A percentile compares a stretch with the other conserved stretches of the same genome.
Conservation (phyloP, 768 basidiomycete species). For the Artomyces pyxidatus region DNA sequence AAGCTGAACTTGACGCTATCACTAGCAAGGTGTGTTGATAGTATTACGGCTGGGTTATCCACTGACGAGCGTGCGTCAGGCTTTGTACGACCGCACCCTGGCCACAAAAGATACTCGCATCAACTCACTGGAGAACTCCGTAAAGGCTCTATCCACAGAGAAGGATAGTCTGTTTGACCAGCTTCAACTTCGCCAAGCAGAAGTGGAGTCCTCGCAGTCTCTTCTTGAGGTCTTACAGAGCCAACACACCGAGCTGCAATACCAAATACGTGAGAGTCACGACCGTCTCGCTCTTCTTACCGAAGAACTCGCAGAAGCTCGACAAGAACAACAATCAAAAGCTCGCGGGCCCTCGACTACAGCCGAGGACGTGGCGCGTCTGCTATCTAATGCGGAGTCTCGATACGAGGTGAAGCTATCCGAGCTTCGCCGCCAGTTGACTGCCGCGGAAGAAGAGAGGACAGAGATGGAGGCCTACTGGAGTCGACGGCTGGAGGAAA, state of each 20-base stretch:
- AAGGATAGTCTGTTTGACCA: slow-evolving; percentile 81
- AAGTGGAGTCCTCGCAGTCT: slow-evolving; percentile 75
- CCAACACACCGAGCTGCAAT: slow-evolving; percentile 78
- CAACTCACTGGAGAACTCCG: slow-evolving; percentile 56
- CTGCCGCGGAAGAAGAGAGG: slow-evolving; percentile 69
- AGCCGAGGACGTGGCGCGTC: slow-evolving; percentile 57
- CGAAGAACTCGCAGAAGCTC: slow-evolving; percentile 61
- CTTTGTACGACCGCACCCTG: slow-evolving; percentile 60
- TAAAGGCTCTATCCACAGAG: slow-evolving; percentile 62
- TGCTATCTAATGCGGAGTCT: slow-evolving; percentile 65
- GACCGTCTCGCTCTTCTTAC: slow-evolving; percentile 65
- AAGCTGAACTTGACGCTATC: slow-evolving; percentile 71
- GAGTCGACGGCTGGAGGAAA: slow-evolving; percentile 76
- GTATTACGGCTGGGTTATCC: not conserved
- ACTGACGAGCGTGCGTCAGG: slow-evolving; percentile 33
- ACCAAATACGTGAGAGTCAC: slow-evolving; percentile 73
- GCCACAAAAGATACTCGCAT: slow-evolving; percentile 54
- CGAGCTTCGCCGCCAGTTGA: slow-evolving; percentile 60
- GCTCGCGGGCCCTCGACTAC: slow-evolving; percentile 41
- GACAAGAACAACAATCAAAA: slow-evolving; percentile 44
- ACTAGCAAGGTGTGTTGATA: slow-evolving; percentile 54
- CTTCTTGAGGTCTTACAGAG: slow-evolving; percentile 69
- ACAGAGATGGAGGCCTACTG: slow-evolving; percentile 85
- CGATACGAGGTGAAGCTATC: slow-evolving; percentile 71
- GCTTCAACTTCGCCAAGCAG: slow-evolving; percentile 82